Conservation (phyloP, 2,329 filamentous ascomycete genomes). For the Cercospora sojina region DNA sequence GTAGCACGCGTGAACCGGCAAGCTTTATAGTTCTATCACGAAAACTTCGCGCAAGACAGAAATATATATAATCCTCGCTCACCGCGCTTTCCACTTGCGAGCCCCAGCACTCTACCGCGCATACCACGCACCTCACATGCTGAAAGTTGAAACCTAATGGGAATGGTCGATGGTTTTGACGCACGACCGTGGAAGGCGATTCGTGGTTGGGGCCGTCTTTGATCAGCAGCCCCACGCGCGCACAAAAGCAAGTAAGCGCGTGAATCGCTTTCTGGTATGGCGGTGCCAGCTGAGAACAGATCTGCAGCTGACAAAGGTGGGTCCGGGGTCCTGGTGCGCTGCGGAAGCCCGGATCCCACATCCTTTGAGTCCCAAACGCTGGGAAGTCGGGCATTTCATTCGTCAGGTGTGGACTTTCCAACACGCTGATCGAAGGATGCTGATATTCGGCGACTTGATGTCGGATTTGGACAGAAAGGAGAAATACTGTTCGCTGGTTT, state of each 20-base stretch:
- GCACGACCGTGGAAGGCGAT: not conserved
- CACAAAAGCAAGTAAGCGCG: not conserved
- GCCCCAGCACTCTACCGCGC: not conserved
- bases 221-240: not conserved
- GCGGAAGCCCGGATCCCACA: not conserved
- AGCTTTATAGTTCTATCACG: not conserved
- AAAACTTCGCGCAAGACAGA: not conserved
- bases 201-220: not conserved
- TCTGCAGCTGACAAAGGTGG: not conserved
- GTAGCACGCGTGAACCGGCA: not conserved
- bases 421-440: not conserved
- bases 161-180: not conserved
- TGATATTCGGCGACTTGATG: not conserved
- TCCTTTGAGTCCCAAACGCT: not conserved
- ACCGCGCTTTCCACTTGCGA: not conserved
- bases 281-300: not conserved
- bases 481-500: not conserved
- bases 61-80: not conserved
- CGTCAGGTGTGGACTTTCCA: constrained; percentile 1
- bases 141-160: not conserved
- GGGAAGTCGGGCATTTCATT: not conserved
- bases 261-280: not conserved
- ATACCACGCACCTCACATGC: not conserved
- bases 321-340: not conserved
- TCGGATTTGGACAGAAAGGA: not conserved